These are phyloP conservation scores for Sporisorium scitamineum DNA, from an alignment of 1,284 basidiomycete genomes.

Conservation along the genomic window DNA sequence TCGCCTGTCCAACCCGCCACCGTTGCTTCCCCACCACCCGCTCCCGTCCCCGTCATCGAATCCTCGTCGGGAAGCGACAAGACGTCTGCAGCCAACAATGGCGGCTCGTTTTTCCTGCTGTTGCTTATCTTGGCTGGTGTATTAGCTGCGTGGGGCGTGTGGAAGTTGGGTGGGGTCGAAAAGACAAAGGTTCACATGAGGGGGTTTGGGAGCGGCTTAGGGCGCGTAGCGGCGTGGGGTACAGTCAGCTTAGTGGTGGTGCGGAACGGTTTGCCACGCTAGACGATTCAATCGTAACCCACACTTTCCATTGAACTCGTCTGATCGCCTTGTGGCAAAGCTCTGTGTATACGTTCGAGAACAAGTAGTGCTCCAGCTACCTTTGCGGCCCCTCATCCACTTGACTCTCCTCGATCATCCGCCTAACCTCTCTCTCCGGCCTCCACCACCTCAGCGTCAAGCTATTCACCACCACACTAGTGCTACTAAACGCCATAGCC, in stretches of 20 bases:
- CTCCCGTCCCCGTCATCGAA: conserved; percentile 3
- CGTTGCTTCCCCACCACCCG: not conserved
- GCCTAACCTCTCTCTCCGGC: conserved; percentile 17
- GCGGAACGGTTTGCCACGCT: conserved; percentile 16
- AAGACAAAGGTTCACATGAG: conserved; percentile 30
- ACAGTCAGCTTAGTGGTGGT: conserved; percentile 10
- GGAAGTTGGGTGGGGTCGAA: conserved; percentile 32
- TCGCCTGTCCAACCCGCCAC: not conserved
- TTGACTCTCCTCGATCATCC: conserved; percentile 8
- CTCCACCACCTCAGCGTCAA: conserved; percentile 38
- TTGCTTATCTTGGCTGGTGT: conserved; percentile 29
- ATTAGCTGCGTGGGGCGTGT: conserved; percentile 16
- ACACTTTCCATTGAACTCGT: not conserved
- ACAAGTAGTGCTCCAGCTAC: not conserved
- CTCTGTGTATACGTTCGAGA: not conserved
- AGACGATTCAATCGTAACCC: not conserved
- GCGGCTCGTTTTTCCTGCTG: conserved; percentile 34
- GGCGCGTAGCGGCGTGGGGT: not conserved
- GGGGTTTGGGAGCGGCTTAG: not conserved
- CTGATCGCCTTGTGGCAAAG: not conserved
- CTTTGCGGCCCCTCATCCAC: not conserved
- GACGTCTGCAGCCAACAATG: conserved; percentile 11
- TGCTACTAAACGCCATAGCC: conserved; percentile 51
- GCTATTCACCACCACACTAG: conserved; percentile 45
- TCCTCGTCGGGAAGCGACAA: conserved; percentile 5